These are phyloP conservation scores for Chamaenerion angustifolium DNA, from an alignment of 345 rosid species.

Conservation along the genomic window DNA sequence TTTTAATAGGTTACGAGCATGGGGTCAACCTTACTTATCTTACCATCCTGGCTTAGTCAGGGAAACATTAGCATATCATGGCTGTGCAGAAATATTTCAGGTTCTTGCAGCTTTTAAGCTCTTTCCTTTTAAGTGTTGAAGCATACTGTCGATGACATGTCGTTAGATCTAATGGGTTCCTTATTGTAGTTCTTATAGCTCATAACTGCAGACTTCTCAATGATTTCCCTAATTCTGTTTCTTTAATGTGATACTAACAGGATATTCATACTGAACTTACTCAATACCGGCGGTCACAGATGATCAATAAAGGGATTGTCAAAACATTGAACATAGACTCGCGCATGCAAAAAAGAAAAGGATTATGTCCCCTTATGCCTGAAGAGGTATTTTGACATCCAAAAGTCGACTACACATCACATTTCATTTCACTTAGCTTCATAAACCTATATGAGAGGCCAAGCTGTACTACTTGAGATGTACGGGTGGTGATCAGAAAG, in stretches of 20 bases:
- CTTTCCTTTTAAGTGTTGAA: not conserved
- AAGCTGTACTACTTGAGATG: too few species aligned
- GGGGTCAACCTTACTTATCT: conserved; percentile 72
- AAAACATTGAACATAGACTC: conserved; percentile 47
- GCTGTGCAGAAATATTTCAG: conserved; percentile 98
- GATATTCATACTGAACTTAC: conserved; percentile 93
- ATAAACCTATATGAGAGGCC: too few species aligned
- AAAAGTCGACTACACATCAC: not conserved
- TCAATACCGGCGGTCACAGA: conserved; percentile 68
- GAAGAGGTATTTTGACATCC: conserved; percentile 55
- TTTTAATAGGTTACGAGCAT: conserved; percentile 49
- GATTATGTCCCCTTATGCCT: conserved; percentile 93
- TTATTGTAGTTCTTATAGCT: not conserved
- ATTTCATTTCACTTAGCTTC: too few species aligned
- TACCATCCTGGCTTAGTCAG: conserved; percentile 84
- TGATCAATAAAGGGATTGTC: conserved; percentile 74
- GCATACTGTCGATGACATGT: not conserved
- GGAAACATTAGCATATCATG: conserved; percentile 87
- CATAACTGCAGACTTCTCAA: too few species aligned
- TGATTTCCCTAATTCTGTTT: conserved; percentile 2
- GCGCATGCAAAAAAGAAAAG: conserved; percentile 54
- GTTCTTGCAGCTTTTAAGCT: conserved; percentile 17
- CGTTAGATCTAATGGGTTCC: not conserved
- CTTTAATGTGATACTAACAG: conserved; percentile 24
- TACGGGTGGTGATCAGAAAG: too few species aligned